Conservation (phyloP, 129 eudicot species). For the Ambrosia artemisiifolia region DNA sequence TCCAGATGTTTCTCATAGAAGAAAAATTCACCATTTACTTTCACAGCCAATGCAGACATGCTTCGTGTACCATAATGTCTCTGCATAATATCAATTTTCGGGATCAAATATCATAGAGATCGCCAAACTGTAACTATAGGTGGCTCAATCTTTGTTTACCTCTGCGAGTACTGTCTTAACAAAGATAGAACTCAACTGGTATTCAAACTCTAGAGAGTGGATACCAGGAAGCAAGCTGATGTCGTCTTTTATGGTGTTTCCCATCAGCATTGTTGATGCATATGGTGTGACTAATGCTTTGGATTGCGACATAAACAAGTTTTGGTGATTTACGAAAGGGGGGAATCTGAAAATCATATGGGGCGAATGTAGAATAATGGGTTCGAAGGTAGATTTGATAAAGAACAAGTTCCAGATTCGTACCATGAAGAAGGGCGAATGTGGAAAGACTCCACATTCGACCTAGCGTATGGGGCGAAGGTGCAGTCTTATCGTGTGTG, state of each 20-base stretch:
- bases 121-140: neutral
- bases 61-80: constrained; percentile 91
- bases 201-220: constrained; percentile 47
- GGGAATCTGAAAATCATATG: too few relatives aligned
- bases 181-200: constrained; percentile 49
- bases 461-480: too few relatives aligned
- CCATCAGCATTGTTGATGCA: constrained; percentile 74
- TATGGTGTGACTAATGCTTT: too few relatives aligned
- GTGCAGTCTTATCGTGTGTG: too few relatives aligned
- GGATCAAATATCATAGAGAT: neutral
- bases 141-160: neutral
- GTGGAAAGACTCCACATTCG: too few relatives aligned
- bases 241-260: constrained; percentile 61
- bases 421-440: too few relatives aligned
- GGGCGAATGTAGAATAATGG: too few relatives aligned
- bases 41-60: constrained; percentile 55
- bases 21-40: constrained; percentile 44
- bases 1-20: constrained; percentile 66
- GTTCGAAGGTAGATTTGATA: too few relatives aligned
- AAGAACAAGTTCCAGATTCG: too few relatives aligned
- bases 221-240: constrained; percentile 55
- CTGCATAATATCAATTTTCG: constrained; percentile 28
- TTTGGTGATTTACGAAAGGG: too few relatives aligned
- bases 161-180: neutral
- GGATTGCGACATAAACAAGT: too few relatives aligned